Base-by-base conservation (phyloP, 345 rosid genomes). In the Triadica sebifera region DNA sequence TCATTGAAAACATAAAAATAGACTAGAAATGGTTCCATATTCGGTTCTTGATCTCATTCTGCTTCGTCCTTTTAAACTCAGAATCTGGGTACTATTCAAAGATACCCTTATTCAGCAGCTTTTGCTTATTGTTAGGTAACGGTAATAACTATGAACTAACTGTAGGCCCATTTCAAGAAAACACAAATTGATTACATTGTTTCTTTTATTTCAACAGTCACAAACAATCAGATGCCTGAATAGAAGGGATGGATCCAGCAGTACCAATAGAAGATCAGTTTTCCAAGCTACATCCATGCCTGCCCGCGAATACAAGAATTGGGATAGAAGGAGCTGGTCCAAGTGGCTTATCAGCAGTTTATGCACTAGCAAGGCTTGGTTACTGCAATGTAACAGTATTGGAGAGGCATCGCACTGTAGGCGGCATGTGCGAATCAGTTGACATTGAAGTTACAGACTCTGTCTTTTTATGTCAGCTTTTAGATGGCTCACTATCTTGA, bases 341-440 rank as follows among this genome's bases (percentile, higher is more conserved):
- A 9, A 86, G 93, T 65, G 91, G 89, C 67, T 37, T 87, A 53
- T 89, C 93, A n/a, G 86, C 91, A 4, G 90, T 91, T 4, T 89
- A 84, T 77, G 89, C 88, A 49, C 84, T 89, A 11, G 67, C 78
- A n/a, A 85, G 86, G 81, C 87, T 89, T 38, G 93, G 93, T 58
- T 89, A 87, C 72, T 74, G 41, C 12, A 79, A 87, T 70, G 82
- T 89, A 70, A 86, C 90, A 37, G 39, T 89, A n/a, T 52, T 89
- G 45, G 93, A 89, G 78, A 89, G 84, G 85, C 77, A 85, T 80
- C 89, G 84, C 25, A 60, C 85, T 6, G 93, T 86, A 34, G 88
- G 85, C 46, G 93, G 93, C 72, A 84, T 87, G 93, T 89, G 93
- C 61, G 93, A 89, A 79, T 89, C 93, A 0, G 85, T 86, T 8